phyloP scores from a whole-genome alignment of 495 filamentous ascomycete genomes.

The Xylaria nigripes region DNA sequence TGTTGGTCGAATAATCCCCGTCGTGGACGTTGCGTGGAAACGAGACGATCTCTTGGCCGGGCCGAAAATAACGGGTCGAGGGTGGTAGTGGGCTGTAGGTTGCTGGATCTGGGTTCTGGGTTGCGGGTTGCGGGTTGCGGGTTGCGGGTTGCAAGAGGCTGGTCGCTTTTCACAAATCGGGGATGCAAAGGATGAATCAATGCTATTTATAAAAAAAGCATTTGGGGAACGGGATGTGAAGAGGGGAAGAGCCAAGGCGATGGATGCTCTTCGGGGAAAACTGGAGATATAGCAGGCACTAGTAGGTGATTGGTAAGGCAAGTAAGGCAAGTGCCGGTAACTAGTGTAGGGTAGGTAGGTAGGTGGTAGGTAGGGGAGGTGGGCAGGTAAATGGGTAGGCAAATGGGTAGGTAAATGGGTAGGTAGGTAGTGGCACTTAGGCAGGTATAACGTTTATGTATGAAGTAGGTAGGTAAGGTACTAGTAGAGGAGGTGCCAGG shows the following conservation, averaged over 20 bases:
- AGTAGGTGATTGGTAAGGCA: not conserved
- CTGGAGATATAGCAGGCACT: slow-evolving; percentile 7
- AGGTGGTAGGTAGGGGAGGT: too few species aligned
- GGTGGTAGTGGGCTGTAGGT: not conserved
- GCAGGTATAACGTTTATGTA: too few species aligned
- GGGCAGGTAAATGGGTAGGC: too few species aligned
- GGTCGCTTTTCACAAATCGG: slow-evolving; percentile 10
- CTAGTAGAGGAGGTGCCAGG: too few species aligned
- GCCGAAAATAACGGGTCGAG: slow-evolving; percentile 9
- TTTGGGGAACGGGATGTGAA: slow-evolving; percentile 1
- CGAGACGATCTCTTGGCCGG: slow-evolving; percentile 6
- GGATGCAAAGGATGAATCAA: slow-evolving; percentile 10
- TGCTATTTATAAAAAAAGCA: slow-evolving; percentile 7
- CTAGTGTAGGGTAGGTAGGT: not conserved
- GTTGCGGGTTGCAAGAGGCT: slow-evolving; percentile 8
- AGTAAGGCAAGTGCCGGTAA: not conserved
- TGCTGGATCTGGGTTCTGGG: too few species aligned
- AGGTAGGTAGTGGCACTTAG: too few species aligned
- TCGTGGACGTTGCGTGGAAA: not conserved
- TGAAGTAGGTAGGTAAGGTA: too few species aligned
- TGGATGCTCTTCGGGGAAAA: slow-evolving; percentile 9
- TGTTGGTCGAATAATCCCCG: not conserved
- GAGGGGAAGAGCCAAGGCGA: slow-evolving; percentile 4
- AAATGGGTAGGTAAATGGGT: too few species aligned
- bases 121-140: slow-evolving; percentile 6